Conservation (phyloP, 345 rosid species). For the Hirschfeldia incana region DNA sequence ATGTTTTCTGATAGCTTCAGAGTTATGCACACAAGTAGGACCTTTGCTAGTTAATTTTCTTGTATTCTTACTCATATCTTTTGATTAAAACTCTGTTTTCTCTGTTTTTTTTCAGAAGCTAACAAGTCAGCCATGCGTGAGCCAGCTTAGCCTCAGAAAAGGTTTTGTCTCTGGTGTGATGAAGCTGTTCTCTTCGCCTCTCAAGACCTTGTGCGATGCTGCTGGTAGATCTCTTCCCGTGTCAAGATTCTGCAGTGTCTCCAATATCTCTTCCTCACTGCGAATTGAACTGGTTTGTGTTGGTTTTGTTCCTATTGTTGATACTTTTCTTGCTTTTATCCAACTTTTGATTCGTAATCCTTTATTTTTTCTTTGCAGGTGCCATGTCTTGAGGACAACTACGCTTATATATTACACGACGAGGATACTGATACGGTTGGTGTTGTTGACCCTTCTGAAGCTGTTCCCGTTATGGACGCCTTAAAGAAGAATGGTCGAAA, state of each 20-base stretch:
- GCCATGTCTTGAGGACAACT: slow-evolving; percentile 88
- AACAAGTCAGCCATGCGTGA: slow-evolving; percentile 53
- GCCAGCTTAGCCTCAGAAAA: slow-evolving; percentile 76
- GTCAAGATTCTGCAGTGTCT: slow-evolving; percentile 78
- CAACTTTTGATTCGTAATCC: neutral
- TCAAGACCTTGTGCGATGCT: slow-evolving; percentile 64
- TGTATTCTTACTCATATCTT: neutral
- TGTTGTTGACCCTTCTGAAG: slow-evolving; percentile 94
- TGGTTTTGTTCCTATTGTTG: neutral
- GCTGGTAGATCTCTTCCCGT: slow-evolving; percentile 64
- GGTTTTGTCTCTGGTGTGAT: slow-evolving; percentile 62
- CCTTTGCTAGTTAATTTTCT: neutral
- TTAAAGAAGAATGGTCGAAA: slow-evolving; percentile 43
- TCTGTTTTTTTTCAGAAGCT: slow-evolving; percentile 35
- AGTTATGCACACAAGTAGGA: neutral
- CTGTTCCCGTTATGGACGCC: slow-evolving; percentile 33
- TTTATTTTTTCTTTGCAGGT: slow-evolving; percentile 49
- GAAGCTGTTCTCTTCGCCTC: slow-evolving; percentile 63
- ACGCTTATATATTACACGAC: slow-evolving; percentile 88
- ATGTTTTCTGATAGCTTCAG: neutral
- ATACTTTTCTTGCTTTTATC: neutral
- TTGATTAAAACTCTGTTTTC: neutral
- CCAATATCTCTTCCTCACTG: slow-evolving; percentile 61
- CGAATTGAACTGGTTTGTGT: slow-evolving; percentile 81
- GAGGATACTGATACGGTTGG: slow-evolving; percentile 95